Conservation (phyloP, 116 monocot genomes). For the Phalaenopsis hybrid region DNA sequence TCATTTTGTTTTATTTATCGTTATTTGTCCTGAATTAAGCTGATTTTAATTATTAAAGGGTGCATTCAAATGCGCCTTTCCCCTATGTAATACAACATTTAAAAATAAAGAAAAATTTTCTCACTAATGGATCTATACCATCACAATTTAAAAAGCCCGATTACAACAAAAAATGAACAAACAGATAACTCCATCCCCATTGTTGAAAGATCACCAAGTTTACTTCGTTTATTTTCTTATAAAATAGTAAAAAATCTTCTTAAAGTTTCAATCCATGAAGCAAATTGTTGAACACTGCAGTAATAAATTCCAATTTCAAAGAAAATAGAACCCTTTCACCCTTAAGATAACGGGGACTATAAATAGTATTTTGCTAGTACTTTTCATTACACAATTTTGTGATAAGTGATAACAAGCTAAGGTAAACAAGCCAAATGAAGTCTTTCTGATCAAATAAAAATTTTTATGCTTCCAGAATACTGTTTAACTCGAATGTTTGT, state of each 20-base stretch:
- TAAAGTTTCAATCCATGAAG: background rate
- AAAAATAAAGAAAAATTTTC: background rate
- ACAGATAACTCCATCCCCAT: background rate
- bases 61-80: background rate
- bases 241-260: background rate
- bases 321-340: too few species aligned
- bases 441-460: too few species aligned
- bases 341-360: background rate
- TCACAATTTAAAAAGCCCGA: background rate
- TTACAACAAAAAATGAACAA: background rate
- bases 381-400: background rate
- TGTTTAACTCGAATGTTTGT: background rate
- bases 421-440: constrained; percentile 1
- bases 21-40: background rate
- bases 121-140: background rate
- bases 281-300: background rate
- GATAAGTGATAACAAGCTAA: background rate
- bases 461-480: background rate
- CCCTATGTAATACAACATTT: background rate
- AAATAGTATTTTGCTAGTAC: background rate
- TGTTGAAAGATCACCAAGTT: background rate
- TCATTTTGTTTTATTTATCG: background rate
- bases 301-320: too few species aligned
- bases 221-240: background rate
- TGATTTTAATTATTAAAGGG: background rate